Evolutionary conservation across 2,329 filamentous ascomycete species (phyloP), one percentile per base, ranked within the genome.

Genomic region (Cladosporium sp.): DNA sequence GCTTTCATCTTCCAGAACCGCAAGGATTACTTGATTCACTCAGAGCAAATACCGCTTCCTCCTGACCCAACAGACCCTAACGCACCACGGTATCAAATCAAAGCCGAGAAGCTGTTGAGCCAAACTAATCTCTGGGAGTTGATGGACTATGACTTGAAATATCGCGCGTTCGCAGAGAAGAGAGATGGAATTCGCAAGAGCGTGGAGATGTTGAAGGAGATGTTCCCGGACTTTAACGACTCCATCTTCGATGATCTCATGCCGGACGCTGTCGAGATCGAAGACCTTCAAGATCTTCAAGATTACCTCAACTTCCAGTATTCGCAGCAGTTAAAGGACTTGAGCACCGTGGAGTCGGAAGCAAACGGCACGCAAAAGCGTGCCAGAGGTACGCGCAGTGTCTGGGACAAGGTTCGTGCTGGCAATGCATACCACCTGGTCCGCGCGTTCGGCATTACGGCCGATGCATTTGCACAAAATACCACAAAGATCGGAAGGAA

Each of bases 1-100:
- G 93, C 94, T 0, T 99, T 96, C 72, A 94, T 99, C 65, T 97
- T 97, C 73, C 93, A 97, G 72, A 94, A 99, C 70, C 90, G 94
- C 60, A 96, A 97, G 74, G 94, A 99, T 72, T 99, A 97, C 70
- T 82, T 99, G 42, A 95, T 99, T 57, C 91, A 97, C 68, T 89
- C 89, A 22, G 87, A 87, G 63, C 91, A 90, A 69, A 75, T 81
- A n/a, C 77, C 80, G 37, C 81, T 83, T 6, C 85, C 77, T 71
- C 85, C 69, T 74, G 78, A 84, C 61, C 80, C 82, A 15, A 81
- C 86, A 58, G 87, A 93, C 63, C 82, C 83, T 8, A 86, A 91
- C 65, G 85, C 82, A 1, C 85, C 87, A 1, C 86, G 91, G 58
- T 89, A 86, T 68, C 85, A 86, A 57, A 84, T 93, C 58, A 78